These are phyloP conservation scores for Kodamaea lidongshanica DNA, from an alignment of 805 yeast species.

Conservation along the genomic window DNA sequence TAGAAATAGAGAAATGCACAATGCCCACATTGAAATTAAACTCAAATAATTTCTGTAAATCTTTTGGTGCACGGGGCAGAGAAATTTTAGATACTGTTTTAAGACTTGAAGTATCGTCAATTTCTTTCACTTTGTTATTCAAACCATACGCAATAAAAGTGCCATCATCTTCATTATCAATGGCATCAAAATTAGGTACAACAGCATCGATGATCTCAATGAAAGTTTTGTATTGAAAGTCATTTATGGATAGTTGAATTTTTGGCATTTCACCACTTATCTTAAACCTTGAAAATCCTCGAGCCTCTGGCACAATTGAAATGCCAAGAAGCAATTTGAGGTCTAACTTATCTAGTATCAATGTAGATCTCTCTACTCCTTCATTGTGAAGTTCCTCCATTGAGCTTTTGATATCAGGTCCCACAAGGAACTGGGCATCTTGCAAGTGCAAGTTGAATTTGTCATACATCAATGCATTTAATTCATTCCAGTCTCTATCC, in stretches of 20 bases:
- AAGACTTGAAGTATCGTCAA: constrained; percentile 2
- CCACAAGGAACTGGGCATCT: constrained; percentile 85
- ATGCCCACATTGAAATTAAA: constrained; percentile 62
- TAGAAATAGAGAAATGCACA: constrained; percentile 55
- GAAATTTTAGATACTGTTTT: not conserved
- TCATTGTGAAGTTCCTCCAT: constrained; percentile 59
- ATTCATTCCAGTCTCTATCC: constrained; percentile 65
- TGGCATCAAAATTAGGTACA: constrained; percentile 47
- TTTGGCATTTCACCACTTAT: constrained; percentile 73
- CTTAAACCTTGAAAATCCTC: constrained; percentile 63
- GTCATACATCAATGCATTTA: constrained; percentile 84
- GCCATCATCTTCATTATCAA: constrained; percentile 28
- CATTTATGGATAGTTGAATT: constrained; percentile 68
- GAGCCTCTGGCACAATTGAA: constrained; percentile 79
- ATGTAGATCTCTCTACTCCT: constrained; percentile 40
- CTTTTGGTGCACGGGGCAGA: constrained; percentile 13
- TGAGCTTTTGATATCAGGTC: constrained; percentile 72
- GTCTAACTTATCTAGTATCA: constrained; percentile 70
- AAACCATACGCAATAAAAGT: constrained; percentile 30
- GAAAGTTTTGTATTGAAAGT: constrained; percentile 82
- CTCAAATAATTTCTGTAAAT: constrained; percentile 61
- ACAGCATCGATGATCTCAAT: constrained; percentile 70
- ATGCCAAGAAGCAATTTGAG: constrained; percentile 70
- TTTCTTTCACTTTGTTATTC: constrained; percentile 3
- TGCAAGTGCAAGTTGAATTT: constrained; percentile 68